Evolutionary conservation across 495 filamentous ascomycete species (phyloP).

Genomic region (Neurospora sp.): DNA sequence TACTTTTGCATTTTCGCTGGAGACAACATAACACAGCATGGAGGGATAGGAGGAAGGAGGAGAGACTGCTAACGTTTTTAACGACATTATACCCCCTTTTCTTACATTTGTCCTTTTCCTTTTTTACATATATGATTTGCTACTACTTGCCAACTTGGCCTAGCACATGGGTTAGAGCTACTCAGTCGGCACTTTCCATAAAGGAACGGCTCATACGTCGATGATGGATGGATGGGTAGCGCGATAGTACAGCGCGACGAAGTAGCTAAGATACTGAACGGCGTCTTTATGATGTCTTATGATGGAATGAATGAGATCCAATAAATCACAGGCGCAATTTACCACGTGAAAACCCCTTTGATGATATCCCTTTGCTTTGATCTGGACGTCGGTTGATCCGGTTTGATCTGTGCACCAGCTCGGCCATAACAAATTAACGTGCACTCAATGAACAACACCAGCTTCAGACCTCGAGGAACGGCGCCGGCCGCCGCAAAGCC

Average conservation of each 20-base stretch:
- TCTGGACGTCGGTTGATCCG: not conserved
- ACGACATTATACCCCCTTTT: slow-evolving; percentile 12
- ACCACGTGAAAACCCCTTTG: not conserved
- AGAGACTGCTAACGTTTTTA: not conserved
- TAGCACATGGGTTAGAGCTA: not conserved
- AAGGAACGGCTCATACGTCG: not conserved
- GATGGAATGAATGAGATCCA: not conserved
- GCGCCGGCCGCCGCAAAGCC: no score
- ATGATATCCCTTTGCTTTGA: not conserved
- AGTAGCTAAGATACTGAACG: not conserved
- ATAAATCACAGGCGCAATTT: not conserved
- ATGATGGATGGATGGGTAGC: not conserved
- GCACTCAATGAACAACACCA: no score
- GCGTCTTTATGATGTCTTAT: not conserved
- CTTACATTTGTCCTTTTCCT: slow-evolving; percentile 17
- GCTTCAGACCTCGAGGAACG: no score
- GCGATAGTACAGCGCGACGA: not conserved
- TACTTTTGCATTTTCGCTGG: not conserved
- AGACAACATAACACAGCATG: not conserved
- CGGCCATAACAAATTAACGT: no score
- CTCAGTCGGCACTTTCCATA: not conserved
- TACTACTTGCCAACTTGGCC: not conserved
- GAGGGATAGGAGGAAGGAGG: not conserved
- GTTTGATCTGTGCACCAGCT: no score
- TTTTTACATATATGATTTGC: slow-evolving; percentile 6